These are phyloP conservation scores for Aspergillus bertholletiae DNA, from an alignment of 495 filamentous ascomycete species.

Conservation along the genomic window DNA sequence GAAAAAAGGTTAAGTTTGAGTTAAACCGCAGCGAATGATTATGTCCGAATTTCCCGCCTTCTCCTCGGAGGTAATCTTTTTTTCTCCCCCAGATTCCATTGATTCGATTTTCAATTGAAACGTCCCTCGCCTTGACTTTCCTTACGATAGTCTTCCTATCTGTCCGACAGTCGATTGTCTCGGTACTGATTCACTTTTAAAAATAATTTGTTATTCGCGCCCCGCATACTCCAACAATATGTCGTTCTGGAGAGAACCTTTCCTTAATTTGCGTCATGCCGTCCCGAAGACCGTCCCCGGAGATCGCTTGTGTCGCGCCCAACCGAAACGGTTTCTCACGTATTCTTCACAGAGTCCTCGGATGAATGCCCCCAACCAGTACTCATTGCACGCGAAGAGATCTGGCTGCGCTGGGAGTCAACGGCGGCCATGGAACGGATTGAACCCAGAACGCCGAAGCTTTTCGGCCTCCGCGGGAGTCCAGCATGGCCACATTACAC, in stretches of 20 bases:
- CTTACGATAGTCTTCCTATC: constrained; percentile 19
- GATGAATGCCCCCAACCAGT: constrained; percentile 10
- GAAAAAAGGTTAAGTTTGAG: constrained; percentile 3
- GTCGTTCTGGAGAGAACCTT: constrained; percentile 37
- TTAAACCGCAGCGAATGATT: constrained; percentile 10
- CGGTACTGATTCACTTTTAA: background rate
- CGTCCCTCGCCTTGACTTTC: constrained; percentile 25
- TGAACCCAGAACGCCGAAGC: constrained; percentile 38
- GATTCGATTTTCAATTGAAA: background rate
- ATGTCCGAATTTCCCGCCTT: constrained; percentile 23
- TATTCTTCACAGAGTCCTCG: constrained; percentile 23
- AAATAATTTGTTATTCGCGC: background rate
- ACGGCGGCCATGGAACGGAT: constrained; percentile 20
- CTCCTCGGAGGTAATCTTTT: constrained; percentile 14
- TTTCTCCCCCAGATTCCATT: constrained; percentile 7
- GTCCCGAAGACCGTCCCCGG: constrained; percentile 23
- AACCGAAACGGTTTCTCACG: constrained; percentile 31
- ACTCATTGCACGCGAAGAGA: constrained; percentile 1
- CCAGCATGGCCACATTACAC: constrained; percentile 73
- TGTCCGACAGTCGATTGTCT: too few relatives aligned
- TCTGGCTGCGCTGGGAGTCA: background rate
- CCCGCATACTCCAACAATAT: constrained; percentile 14
- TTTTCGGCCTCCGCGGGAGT: constrained; percentile 63
- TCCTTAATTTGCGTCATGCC: constrained; percentile 34
- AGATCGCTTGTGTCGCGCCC: constrained; percentile 27